Evolutionary conservation across 768 basidiomycete genomes (phyloP).

Genomic region (Mycena amicta): DNA sequence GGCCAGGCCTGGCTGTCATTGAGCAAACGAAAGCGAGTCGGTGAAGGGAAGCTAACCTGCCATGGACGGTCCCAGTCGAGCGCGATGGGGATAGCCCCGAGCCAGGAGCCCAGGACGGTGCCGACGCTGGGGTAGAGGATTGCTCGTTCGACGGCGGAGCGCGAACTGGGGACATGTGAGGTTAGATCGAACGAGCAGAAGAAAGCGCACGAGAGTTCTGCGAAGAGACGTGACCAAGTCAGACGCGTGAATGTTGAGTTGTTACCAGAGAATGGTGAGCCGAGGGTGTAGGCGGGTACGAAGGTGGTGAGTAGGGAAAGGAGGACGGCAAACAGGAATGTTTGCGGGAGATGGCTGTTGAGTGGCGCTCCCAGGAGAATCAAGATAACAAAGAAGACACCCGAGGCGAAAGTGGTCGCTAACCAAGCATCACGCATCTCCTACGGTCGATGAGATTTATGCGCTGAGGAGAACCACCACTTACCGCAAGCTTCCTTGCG

Average conservation of each 20-base stretch:
- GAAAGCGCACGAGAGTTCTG: constrained; percentile 72
- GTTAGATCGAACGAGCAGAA: neutral
- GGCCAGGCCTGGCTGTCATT: constrained; percentile 71
- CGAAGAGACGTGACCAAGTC: constrained; percentile 80
- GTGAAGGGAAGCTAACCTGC: constrained; percentile 65
- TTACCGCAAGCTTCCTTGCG: constrained; percentile 40
- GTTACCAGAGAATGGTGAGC: constrained; percentile 53
- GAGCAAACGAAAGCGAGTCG: constrained; percentile 1
- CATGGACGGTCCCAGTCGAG: constrained; percentile 98
- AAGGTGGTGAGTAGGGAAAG: constrained; percentile 67
- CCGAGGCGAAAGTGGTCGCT: constrained; percentile 53
- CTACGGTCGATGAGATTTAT: constrained; percentile 37
- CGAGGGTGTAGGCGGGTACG: constrained; percentile 70
- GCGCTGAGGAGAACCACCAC: constrained; percentile 22
- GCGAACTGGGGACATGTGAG: constrained; percentile 38
- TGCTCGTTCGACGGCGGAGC: constrained; percentile 72
- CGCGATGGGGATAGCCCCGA: constrained; percentile 80
- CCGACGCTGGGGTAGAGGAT: constrained; percentile 81
- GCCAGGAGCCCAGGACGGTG: constrained; percentile 75
- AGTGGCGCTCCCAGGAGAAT: constrained; percentile 80
- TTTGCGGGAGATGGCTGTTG: constrained; percentile 56
- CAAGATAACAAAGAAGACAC: constrained; percentile 49
- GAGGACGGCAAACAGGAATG: constrained; percentile 69
- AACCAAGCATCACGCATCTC: constrained; percentile 51
- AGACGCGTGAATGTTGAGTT: constrained; percentile 56